A percentile compares a stretch with the other conserved stretches of the same genome.
phyloP scores from a whole-genome alignment of 2,329 filamentous ascomycete species.

The Phyllosticta citrichinensis region DNA sequence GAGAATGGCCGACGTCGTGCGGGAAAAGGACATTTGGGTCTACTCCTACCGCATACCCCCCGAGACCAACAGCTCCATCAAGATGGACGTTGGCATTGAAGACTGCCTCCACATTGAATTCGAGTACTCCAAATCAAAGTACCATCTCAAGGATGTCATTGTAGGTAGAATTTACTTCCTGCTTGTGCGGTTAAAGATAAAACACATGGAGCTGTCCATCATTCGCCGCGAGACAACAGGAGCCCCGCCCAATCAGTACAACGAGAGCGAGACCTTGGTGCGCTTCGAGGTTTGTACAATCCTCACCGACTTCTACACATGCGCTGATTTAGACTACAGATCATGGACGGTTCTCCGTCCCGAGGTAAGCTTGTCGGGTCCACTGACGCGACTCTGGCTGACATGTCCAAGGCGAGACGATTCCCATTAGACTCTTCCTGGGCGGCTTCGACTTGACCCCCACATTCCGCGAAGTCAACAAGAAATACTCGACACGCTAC shows the following conservation, averaged over 20 bases:
- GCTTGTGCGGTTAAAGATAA: constrained; percentile 94
- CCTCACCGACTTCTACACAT: too few species aligned
- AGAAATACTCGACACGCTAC: constrained; percentile 98
- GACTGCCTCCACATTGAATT: constrained; percentile 99
- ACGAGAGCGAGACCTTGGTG: constrained; percentile 96
- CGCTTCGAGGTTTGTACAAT: constrained; percentile 66
- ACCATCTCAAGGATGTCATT: constrained; percentile 98
- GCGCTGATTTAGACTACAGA: constrained; percentile 40
- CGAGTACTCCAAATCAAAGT: constrained; percentile 98
- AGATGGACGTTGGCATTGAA: constrained; percentile 99
- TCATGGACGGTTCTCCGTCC: constrained; percentile 99
- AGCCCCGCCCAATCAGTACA: constrained; percentile 95
- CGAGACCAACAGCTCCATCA: constrained; percentile 96
- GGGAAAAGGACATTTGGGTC: constrained; percentile 99
- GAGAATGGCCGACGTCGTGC: constrained; percentile 94
- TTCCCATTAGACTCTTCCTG: constrained; percentile 92
- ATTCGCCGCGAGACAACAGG: constrained; percentile 95
- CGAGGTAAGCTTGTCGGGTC: constrained; percentile 51
- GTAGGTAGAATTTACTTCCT: constrained; percentile 98
- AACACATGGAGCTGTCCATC: constrained; percentile 98
- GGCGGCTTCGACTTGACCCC: constrained; percentile 96
- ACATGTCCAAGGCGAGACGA: constrained; percentile 58
- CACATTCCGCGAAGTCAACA: constrained; percentile 98
- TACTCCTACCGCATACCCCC: constrained; percentile 97
- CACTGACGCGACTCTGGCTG: constrained; percentile 11